Evolutionary conservation across 1,139 yeast species (phyloP), one percentile per base, ranked within the genome.

Genomic region (Taphrina wiesneri): DNA sequence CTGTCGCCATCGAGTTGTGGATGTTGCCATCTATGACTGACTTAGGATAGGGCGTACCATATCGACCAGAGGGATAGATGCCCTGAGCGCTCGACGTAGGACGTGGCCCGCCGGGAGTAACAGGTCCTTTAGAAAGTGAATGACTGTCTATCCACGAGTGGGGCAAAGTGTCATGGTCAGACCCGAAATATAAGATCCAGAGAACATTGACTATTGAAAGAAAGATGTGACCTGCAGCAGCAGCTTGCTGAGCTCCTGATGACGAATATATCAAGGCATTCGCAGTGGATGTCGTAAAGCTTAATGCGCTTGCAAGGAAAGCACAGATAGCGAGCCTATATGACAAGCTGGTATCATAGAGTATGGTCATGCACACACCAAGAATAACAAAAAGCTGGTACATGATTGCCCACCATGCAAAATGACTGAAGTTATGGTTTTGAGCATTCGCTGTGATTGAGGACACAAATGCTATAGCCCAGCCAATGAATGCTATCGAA

Each of bases 381-480:
- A 80, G 70, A 34, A 89, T 82, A 47, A 90, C 74, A 43, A 88
- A 71, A 41, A 91, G 79, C 77, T 93, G 86, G 74, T 86, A 93
- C 6, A 88, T 93, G n/a, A 93, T 77, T 2, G 96, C 96, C 99
- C 99, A 93, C 99, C 99, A 93, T 7, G 95, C 84, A 76, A 93
- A 88, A 70, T 85, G 84, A 1, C 97, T 97, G 75, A 86, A 90
- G 62, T 69, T 63, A 4, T 76, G 67, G 53, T 75, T 75, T 15
- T 54, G 21, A 1, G 71, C 72, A 52, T 71, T 72, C 11, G 82
- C 77, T 0, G 95, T 86, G 17, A 88, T 86, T 13, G 96, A 90
- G 1, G 97, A 97, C 3, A 87, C 95, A 66, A 93, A 80, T 11
- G 96, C 89, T 56, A 93, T 83, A 68, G 90, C 80, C 98, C 98